These are phyloP conservation scores for Cryptococcus jaspeensis DNA, from an alignment of 1,284 basidiomycete species.

Conservation along the genomic window DNA sequence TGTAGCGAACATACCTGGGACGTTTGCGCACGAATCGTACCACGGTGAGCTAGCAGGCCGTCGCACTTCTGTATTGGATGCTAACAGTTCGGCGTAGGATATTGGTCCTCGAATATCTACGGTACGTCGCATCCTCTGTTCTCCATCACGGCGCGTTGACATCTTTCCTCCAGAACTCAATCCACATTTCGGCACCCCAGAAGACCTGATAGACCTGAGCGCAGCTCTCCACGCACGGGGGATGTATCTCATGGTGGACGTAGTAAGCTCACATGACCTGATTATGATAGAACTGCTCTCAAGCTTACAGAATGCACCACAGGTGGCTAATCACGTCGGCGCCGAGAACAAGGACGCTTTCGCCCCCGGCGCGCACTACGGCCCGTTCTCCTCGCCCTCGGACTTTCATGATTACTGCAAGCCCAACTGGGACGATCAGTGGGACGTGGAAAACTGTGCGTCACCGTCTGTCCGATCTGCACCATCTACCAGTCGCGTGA, in stretches of 20 bases:
- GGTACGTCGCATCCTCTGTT: slow-evolving; percentile 17
- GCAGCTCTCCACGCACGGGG: slow-evolving; percentile 51
- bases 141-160: neutral
- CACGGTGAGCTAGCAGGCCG: slow-evolving; percentile 41
- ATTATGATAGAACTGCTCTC: neutral
- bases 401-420: slow-evolving; percentile 53
- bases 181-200: slow-evolving; percentile 50
- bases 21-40: slow-evolving; percentile 37
- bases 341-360: slow-evolving; percentile 36
- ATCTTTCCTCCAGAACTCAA: slow-evolving; percentile 42
- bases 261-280: slow-evolving; percentile 31
- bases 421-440: slow-evolving; percentile 52
- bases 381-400: slow-evolving; percentile 41
- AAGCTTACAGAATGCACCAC: neutral
- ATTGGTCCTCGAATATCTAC: slow-evolving; percentile 48
- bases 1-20: slow-evolving; percentile 48
- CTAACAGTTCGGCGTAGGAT: slow-evolving; percentile 27
- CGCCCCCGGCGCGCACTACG: slow-evolving; percentile 31
- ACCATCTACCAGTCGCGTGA: neutral
- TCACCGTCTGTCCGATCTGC: neutral
- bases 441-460: slow-evolving; percentile 53
- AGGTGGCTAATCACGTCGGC: slow-evolving; percentile 55
- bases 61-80: neutral
- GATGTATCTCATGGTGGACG: slow-evolving; percentile 58
- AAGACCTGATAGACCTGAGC: slow-evolving; percentile 52